Base-by-base conservation (phyloP, 228 moss, liverwort and hornwort genomes). In the Sphagnum magellanicum region DNA sequence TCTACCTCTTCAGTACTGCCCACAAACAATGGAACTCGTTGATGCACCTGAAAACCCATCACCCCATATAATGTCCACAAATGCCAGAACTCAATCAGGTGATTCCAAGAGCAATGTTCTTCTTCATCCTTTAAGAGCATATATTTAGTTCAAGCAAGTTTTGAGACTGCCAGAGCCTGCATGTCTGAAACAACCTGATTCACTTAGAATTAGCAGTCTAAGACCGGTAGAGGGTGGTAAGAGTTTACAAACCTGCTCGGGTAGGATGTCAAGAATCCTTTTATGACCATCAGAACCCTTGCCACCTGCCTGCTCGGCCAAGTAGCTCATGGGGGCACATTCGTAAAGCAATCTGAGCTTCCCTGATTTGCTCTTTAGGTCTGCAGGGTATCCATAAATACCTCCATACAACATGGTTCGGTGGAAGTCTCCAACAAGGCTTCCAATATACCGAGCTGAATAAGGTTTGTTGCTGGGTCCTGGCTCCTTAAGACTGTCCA, bases 311-410 rank as follows among this genome's bases (percentile, higher is more conserved):
- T 95, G 95, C 86, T 95, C 95, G 5, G 91, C 92, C 81, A 95
- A 84, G 79, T 83, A 95, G 83, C 95, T 95, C 92, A 95, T 95
- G 50, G 95, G 90, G 8, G 95, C 95, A 55, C 95, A 95, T 73
- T 95, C 92, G n/a, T 95, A 95, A 49, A 95, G 78, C 75, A 95
- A 67, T 69, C 95, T 83, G 61, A 95, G 72, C 74, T 95, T 95
- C 7, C 95, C 91, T 58, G 78, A 89, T 16, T 86, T 76, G 64
- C 88, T 93, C 67, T 91, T 97, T 53, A 83, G 75, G 71, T 97
- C 97, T 8, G 86, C 61, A 4, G 97, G 97, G 63, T 97, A 97
- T 17, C 97, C 97, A 60, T 97, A 97, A 46, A 97, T 97, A 8
- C 96, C 96, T n/a, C 93, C 97, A 50, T 97, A 93, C 8, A 97